These are phyloP conservation scores for Neurospora tetraspora DNA, from an alignment of 495 filamentous ascomycete species.

Conservation along the genomic window DNA sequence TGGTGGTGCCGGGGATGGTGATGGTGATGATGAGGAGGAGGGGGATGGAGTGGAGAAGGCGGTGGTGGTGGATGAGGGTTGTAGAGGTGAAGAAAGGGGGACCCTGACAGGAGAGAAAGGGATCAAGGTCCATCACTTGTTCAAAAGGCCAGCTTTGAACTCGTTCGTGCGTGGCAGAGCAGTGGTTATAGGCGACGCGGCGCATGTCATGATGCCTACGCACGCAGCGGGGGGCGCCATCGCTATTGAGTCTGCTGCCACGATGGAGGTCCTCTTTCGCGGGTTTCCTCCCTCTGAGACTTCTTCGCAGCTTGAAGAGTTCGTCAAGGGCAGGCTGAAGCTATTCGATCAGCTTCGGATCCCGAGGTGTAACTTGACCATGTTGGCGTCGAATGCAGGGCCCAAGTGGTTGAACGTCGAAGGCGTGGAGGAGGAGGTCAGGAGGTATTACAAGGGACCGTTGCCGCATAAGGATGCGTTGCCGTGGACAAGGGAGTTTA, in stretches of 20 bases:
- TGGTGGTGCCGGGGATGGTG: too few relatives aligned
- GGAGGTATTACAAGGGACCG: constrained; percentile 18
- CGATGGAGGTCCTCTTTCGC: constrained; percentile 18
- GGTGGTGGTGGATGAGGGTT: too few relatives aligned
- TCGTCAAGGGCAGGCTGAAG: constrained; percentile 5
- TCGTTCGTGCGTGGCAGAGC: constrained; percentile 17
- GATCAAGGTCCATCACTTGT: constrained; percentile 20
- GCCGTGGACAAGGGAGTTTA: constrained; percentile 15
- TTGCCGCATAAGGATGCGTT: constrained; percentile 10
- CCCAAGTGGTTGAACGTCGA: constrained; percentile 12
- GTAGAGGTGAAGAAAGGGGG: too few relatives aligned
- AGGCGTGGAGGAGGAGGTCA: constrained; percentile 18
- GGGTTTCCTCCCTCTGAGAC: not conserved
- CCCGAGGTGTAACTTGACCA: constrained; percentile 22
- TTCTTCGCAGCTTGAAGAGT: not conserved
- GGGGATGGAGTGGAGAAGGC: not conserved
- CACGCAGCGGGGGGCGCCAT: constrained; percentile 19
- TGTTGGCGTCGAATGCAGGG: constrained; percentile 22
- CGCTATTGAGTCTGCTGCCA: constrained; percentile 18
- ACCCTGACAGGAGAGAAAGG: constrained; percentile 19
- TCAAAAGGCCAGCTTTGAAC: constrained; percentile 11
- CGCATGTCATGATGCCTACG: constrained; percentile 23
- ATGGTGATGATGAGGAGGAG: not conserved
- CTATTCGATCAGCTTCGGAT: constrained; percentile 20
- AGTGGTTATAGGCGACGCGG: constrained; percentile 20